A percentile compares a stretch with the other conserved stretches of the same genome.
phyloP scores from a whole-genome alignment of 768 basidiomycete genomes.

The Lyophyllum shimeji region DNA sequence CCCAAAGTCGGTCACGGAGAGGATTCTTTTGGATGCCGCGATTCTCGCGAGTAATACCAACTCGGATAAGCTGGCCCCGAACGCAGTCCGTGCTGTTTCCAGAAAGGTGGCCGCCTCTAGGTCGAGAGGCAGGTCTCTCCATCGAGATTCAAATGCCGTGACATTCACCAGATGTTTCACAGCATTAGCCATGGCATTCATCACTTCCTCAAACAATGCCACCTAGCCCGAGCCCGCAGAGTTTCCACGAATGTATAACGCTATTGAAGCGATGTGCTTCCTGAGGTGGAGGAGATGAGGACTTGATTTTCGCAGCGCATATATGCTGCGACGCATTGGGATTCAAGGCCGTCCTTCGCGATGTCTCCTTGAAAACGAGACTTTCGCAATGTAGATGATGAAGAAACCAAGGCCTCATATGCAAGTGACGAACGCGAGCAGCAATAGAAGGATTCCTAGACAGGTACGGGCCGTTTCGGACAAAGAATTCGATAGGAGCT shows the following conservation, averaged over 20 bases:
- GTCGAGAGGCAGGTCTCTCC: slow-evolving; percentile 35
- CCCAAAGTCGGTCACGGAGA: slow-evolving; percentile 27
- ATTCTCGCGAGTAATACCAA: slow-evolving; percentile 32
- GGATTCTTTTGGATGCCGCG: slow-evolving; percentile 28
- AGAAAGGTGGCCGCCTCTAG: slow-evolving; percentile 29
- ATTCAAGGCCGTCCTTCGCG: not conserved
- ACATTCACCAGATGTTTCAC: slow-evolving; percentile 33
- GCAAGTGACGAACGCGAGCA: slow-evolving; percentile 29
- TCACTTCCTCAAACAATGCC: slow-evolving; percentile 21
- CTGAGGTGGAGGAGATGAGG: not conserved
- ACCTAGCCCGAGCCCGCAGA: not conserved
- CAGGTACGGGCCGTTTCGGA: not conserved
- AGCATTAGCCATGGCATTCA: slow-evolving; percentile 31
- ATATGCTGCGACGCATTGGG: not conserved
- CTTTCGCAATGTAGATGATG: slow-evolving; percentile 27
- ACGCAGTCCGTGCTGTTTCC: slow-evolving; percentile 23
- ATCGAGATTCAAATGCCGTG: slow-evolving; percentile 33
- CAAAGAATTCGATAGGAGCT: not conserved
- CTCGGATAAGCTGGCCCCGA: slow-evolving; percentile 31
- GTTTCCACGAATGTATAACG: not conserved
- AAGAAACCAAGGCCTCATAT: slow-evolving; percentile 41
- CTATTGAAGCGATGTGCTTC: not conserved
- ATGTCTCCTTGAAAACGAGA: slow-evolving; percentile 1
- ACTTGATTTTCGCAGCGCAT: not conserved
- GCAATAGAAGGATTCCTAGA: slow-evolving; percentile 32